These are phyloP conservation scores for Blastobotrys elegans DNA, from an alignment of 1,139 yeast species.

Conservation along the genomic window DNA sequence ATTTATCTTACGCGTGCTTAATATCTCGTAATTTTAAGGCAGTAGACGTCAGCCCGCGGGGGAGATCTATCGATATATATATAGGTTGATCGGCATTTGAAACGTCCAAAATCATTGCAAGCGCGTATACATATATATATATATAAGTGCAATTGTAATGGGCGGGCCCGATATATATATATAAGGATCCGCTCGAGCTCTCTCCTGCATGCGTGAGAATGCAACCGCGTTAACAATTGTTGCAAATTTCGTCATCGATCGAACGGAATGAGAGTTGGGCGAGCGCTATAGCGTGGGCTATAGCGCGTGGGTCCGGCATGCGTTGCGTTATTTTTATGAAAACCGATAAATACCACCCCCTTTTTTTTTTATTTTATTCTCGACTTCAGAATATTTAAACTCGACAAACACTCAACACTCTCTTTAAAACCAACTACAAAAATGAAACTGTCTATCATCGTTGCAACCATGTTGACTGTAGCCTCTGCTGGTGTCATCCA, in stretches of 20 bases:
- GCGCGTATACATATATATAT: no score
- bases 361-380: no score
- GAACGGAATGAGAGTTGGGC: background rate
- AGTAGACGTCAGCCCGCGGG: no score
- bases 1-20: no score
- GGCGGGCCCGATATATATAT: background rate
- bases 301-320: no score
- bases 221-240: background rate
- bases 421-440: background rate
- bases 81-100: background rate
- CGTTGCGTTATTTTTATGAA: no score
- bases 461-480: background rate
- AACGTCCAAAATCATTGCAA: no score
- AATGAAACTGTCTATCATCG: background rate
- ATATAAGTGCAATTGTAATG: no score
- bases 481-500: conserved; percentile 3
- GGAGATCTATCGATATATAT: no score
- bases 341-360: background rate
- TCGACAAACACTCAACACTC: background rate
- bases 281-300: no score
- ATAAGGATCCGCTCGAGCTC: background rate
- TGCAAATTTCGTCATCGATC: background rate
- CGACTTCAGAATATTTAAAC: background rate
- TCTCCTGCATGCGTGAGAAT: background rate
- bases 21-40: no score